Evolutionary conservation across 1,284 basidiomycete genomes (phyloP).

Genomic region (Neonothopanus nambi): DNA sequence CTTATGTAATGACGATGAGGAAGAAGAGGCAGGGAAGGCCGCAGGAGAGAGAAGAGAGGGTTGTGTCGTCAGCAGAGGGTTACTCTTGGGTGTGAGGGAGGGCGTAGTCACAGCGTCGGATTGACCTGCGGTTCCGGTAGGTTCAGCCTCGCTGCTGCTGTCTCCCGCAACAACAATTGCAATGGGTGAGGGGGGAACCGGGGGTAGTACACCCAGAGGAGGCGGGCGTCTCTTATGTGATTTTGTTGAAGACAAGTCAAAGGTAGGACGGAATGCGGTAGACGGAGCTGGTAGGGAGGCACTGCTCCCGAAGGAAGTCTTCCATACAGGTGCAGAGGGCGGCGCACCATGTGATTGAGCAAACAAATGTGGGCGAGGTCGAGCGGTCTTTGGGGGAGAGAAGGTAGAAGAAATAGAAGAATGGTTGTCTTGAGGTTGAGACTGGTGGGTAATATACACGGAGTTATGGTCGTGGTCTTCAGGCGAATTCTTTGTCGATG

Average conservation of each 20-base stretch:
- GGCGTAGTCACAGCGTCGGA: constrained; percentile 20
- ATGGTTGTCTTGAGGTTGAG: background rate
- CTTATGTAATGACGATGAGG: constrained; percentile 2
- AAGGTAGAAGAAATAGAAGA: constrained; percentile 11
- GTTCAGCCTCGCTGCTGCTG: constrained; percentile 20
- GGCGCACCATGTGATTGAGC: constrained; percentile 28
- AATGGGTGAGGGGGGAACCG: constrained; percentile 69
- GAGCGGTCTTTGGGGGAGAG: constrained; percentile 26
- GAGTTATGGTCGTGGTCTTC: constrained; percentile 36
- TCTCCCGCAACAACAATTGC: constrained; percentile 41
- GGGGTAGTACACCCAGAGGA: constrained; percentile 60
- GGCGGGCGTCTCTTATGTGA: constrained; percentile 61
- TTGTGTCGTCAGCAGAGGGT: background rate
- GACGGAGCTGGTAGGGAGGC: constrained; percentile 38
- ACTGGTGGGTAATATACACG: background rate
- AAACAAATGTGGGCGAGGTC: constrained; percentile 23
- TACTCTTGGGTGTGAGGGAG: constrained; percentile 15
- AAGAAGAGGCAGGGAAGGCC: background rate
- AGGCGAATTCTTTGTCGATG: constrained; percentile 42
- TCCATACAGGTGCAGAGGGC: constrained; percentile 56
- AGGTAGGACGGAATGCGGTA: constrained; percentile 50
- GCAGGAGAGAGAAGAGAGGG: background rate
- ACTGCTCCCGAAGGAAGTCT: constrained; percentile 42
- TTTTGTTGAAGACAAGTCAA: constrained; percentile 46
- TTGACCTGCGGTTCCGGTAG: background rate